Conservation (phyloP, 1,284 basidiomycete genomes). For the Cryptococcus sp. region DNA sequence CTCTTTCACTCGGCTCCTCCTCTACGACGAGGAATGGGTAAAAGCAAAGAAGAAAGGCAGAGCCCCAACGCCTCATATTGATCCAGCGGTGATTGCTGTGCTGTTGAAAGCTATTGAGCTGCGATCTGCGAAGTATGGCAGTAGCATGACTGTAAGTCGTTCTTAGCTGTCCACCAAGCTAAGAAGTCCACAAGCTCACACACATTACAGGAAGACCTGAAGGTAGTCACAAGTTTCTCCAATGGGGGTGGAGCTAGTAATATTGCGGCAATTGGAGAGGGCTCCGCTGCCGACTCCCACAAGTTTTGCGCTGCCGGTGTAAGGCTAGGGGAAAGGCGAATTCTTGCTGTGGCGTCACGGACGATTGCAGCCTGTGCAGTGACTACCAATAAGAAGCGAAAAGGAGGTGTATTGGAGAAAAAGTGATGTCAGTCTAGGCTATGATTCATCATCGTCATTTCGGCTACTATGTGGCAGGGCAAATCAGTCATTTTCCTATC, state of each 20-base stretch:
- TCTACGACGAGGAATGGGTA: conserved; percentile 64
- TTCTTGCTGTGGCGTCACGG: neutral
- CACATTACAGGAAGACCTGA: conserved; percentile 5
- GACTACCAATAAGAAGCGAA: too few relatives aligned
- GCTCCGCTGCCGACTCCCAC: neutral
- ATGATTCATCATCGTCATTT: too few relatives aligned
- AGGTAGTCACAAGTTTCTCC: neutral
- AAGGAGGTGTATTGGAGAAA: too few relatives aligned
- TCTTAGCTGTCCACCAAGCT: neutral
- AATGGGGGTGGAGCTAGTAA: neutral
- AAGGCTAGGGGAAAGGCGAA: conserved; percentile 16
- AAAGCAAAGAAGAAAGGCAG: conserved; percentile 65
- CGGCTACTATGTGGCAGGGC: too few relatives aligned
- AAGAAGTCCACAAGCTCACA: neutral
- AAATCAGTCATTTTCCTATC: too few relatives aligned
- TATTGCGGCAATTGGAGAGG: neutral
- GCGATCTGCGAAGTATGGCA: conserved; percentile 6
- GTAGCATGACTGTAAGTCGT: conserved; percentile 9
- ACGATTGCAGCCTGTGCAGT: neutral
- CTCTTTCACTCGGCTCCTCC: conserved; percentile 68
- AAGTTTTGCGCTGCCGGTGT: conserved; percentile 15
- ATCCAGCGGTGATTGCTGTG: conserved; percentile 49
- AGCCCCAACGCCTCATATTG: conserved; percentile 70
- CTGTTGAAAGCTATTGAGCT: conserved; percentile 54
- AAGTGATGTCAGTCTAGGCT: too few relatives aligned